Evolutionary conservation across 345 rosid species (phyloP).

Genomic region (Euphorbia pulcherrima): DNA sequence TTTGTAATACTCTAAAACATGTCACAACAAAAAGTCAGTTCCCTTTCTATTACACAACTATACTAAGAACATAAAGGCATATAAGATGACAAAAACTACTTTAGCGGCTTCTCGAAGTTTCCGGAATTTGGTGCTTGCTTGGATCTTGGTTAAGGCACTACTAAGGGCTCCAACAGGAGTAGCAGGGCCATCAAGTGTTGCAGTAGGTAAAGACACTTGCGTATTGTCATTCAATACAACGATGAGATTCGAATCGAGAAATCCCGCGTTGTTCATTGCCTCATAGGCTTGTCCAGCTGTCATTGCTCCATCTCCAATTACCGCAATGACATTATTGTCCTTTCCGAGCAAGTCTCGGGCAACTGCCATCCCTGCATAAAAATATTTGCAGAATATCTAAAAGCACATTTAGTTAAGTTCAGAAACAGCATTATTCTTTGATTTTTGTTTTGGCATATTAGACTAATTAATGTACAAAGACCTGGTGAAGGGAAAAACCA

Average conservation of each 20-base stretch:
- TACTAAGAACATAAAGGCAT: neutral
- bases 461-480: conserved; percentile 39
- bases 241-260: conserved; percentile 54
- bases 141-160: conserved; percentile 49
- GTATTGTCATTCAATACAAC: conserved; percentile 60
- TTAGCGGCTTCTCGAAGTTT: conserved; percentile 69
- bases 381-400: neutral
- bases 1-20: conserved; percentile 44
- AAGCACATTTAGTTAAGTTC: neutral
- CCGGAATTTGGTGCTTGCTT: conserved; percentile 54
- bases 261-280: conserved; percentile 74
- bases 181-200: conserved; percentile 72
- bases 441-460: neutral
- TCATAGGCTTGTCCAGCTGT: conserved; percentile 77
- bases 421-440: neutral
- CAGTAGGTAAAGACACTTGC: conserved; percentile 74
- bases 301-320: conserved; percentile 82
- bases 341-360: conserved; percentile 57
- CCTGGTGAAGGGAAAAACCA: too few relatives aligned
- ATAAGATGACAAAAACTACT: conserved; percentile 26
- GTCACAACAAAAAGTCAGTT: conserved; percentile 15
- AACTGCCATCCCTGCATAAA: conserved; percentile 60
- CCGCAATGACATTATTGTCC: conserved; percentile 56
- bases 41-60: neutral
- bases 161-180: conserved; percentile 72